Percentiles rank a stretch among this genome's conserved stretches.
Conservation (phyloP, 805 yeast species). For the Starmerella vaccinii region DNA sequence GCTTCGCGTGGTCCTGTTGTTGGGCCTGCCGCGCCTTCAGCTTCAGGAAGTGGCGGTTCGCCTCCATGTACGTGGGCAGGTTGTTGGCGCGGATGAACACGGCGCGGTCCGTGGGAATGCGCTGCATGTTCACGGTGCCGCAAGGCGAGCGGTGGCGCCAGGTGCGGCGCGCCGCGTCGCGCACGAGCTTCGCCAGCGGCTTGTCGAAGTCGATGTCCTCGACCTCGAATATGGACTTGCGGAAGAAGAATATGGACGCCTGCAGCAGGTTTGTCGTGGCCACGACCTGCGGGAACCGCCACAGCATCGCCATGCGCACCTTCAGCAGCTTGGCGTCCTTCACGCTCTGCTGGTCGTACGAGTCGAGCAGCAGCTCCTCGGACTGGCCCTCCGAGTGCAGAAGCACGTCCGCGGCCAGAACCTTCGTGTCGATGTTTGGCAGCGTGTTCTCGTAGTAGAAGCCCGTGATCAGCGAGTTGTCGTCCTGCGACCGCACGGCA, state of each 20-base stretch:
- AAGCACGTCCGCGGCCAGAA: constrained; percentile 54
- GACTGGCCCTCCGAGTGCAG: constrained; percentile 31
- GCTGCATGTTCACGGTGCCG: constrained; percentile 58
- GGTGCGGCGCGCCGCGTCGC: constrained; percentile 83
- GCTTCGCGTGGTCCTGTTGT: constrained; percentile 13
- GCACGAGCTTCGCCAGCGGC: constrained; percentile 38
- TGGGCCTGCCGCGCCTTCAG: constrained; percentile 36
- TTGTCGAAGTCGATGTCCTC: constrained; percentile 31
- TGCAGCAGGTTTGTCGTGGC: constrained; percentile 70
- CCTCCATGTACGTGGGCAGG: constrained; percentile 75
- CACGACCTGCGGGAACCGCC: constrained; percentile 73
- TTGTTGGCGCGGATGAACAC: constrained; percentile 67
- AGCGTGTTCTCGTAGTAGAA: constrained; percentile 65
- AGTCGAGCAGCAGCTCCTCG: constrained; percentile 47
- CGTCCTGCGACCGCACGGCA: constrained; percentile 63
- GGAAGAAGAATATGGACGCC: constrained; percentile 60
- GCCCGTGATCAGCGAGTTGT: constrained; percentile 52
- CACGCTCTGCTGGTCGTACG: constrained; percentile 58
- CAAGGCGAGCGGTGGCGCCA: constrained; percentile 64
- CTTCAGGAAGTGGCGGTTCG: constrained; percentile 68
- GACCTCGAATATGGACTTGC: constrained; percentile 43
- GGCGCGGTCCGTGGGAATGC: constrained; percentile 46
- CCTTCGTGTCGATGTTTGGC: constrained; percentile 71
- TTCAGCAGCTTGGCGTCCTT: constrained; percentile 61
- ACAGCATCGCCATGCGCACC: constrained; percentile 74